Base-by-base conservation (phyloP, 306 rosid species). In the Amphicarpaea edgeworthii region DNA sequence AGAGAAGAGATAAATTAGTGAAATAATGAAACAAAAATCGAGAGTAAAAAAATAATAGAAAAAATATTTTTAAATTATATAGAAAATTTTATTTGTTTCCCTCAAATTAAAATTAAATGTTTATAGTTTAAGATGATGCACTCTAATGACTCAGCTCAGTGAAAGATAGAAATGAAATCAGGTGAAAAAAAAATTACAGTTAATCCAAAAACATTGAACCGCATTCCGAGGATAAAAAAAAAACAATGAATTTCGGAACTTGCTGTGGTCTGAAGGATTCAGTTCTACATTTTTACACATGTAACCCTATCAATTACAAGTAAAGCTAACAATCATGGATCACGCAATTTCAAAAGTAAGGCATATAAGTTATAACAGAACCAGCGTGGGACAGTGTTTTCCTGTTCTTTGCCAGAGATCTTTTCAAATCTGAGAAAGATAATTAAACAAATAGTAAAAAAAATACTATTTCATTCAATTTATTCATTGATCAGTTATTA, bases 311-410 rank as follows among this genome's bases (percentile, higher is more conserved):
- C 72, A 49, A 7, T 58, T 20, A 64, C 53, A 57, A 37, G 49
- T 5, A 58, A 8, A 34, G 64, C 19, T 55, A 74, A 47, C 32
- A 12, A 51, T 40, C 73, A 55, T 32, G 42, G 75, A 46, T 45
- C 12, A 53, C 30, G 4, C 55, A 7, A 49, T 9, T 57, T 34
- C 38, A 47, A 30, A 60, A 45, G 40, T 19, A 37, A 8, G 53
- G 51, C 7, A n/a, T n/a, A n/a, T n/a, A n/a, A n/a, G n/a, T 69
- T 79, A 54, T 10, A 59, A 68, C 72, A 38, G 60, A 40, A 21
- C 34, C 24, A 16, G 4, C 67, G 20, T 62, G 16, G 23, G 37
- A 37, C 26, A 50, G 19, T 30, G 4, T 19, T 10, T 16, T 10
- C 40, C 16, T 14, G 16, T 16, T 59, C 72, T 59, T 49, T 38